phyloP scores from a whole-genome alignment of 345 rosid species.

The Eucalyptus albens region DNA sequence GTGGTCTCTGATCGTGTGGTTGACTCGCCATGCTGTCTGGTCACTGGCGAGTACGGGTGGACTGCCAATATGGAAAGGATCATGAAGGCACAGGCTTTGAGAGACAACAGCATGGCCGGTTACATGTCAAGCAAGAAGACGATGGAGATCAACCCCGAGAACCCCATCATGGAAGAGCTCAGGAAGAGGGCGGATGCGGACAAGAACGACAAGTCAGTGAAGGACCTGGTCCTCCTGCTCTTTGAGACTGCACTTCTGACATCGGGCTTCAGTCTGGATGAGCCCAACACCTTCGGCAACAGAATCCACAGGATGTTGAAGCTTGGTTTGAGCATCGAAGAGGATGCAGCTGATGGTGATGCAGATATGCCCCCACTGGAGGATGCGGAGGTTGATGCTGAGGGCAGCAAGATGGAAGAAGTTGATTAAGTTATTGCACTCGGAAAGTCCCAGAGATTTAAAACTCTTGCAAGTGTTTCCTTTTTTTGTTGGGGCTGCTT shows the following conservation, averaged over 20 bases:
- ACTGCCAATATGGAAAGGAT: conserved; percentile 92
- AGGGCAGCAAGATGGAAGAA: conserved; percentile 94
- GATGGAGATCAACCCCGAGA: conserved; percentile 82
- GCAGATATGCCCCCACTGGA: conserved; percentile 72
- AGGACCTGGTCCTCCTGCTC: conserved; percentile 68
- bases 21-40: conserved; percentile 84
- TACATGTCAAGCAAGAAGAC: conserved; percentile 91
- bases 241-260: conserved; percentile 79
- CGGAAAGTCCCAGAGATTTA: background rate
- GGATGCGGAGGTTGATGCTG: conserved; percentile 57
- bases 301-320: conserved; percentile 85
- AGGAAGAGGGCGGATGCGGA: conserved; percentile 80
- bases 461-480: background rate
- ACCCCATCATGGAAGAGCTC: conserved; percentile 81
- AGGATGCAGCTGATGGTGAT: conserved; percentile 58
- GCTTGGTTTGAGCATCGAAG: conserved; percentile 76
- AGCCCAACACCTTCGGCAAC: conserved; percentile 83
- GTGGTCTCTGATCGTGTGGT: conserved; percentile 80
- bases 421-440: conserved; percentile 34
- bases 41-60: conserved; percentile 82
- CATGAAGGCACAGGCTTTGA: conserved; percentile 84
- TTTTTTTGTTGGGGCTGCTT: background rate
- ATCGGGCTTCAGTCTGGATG: conserved; percentile 87
- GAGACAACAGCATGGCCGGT: conserved; percentile 80
- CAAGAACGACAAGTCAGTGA: conserved; percentile 83